phyloP scores from a whole-genome alignment of 2,329 filamentous ascomycete genomes.

The Penicillium sclerotigenum region DNA sequence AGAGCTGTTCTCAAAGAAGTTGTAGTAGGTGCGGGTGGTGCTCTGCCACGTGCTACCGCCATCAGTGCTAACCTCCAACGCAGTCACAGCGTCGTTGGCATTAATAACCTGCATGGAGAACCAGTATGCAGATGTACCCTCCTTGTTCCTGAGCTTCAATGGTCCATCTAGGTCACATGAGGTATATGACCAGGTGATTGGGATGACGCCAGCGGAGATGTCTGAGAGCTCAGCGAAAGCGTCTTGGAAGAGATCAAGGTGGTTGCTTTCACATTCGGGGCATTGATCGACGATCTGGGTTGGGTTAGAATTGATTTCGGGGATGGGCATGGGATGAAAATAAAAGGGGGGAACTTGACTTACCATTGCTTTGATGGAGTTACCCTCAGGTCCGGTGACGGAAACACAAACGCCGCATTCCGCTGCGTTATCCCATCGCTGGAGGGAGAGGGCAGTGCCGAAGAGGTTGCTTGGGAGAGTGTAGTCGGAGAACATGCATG shows the following conservation, averaged over 20 bases:
- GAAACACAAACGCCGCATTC: constrained; percentile 62
- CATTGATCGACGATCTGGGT: constrained; percentile 56
- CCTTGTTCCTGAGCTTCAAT: constrained; percentile 54
- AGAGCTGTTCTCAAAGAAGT: constrained; percentile 60
- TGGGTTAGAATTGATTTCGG: neutral
- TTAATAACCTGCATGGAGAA: constrained; percentile 65
- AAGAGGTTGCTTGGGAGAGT: constrained; percentile 56
- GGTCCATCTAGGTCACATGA: constrained; percentile 52
- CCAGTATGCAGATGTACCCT: constrained; percentile 48
- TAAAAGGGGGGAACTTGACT: constrained; percentile 16
- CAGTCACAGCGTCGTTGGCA: constrained; percentile 54
- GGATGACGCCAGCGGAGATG: constrained; percentile 48
- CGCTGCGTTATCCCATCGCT: constrained; percentile 53
- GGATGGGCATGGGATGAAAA: accelerated
- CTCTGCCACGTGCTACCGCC: constrained; percentile 57
- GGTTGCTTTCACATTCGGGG: constrained; percentile 52
- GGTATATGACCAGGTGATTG: constrained; percentile 50
- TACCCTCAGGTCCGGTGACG: constrained; percentile 52
- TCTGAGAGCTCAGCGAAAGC: constrained; percentile 51
- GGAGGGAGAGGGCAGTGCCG: constrained; percentile 59
- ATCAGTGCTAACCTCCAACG: constrained; percentile 61
- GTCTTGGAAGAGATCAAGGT: constrained; percentile 55
- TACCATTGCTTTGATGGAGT: constrained; percentile 63
- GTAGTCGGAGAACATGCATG: constrained; percentile 63
- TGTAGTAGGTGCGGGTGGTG: constrained; percentile 55